Evolutionary conservation across 164 flowering plant species (phyloP).

Genomic region (Liquidambar formosana): DNA sequence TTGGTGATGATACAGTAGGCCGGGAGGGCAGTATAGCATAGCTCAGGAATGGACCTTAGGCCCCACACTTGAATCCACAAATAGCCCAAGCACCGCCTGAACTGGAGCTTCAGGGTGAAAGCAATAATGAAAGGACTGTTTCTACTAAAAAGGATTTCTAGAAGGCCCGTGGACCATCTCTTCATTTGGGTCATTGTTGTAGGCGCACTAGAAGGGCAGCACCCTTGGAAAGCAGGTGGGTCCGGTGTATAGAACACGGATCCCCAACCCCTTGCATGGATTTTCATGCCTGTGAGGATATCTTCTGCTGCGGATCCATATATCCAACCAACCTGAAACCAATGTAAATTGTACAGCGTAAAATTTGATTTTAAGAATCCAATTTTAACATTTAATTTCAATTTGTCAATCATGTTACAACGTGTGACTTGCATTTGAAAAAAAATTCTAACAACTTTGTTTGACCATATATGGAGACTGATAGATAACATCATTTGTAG

Average conservation of each 20-base stretch:
- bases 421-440: too few relatives aligned
- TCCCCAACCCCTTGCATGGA: conserved; percentile 57
- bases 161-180: conserved; percentile 65
- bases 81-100: conserved; percentile 46
- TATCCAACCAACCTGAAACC: conserved; percentile 52
- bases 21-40: conserved; percentile 48
- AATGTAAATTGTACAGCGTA: too few relatives aligned
- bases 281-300: conserved; percentile 46
- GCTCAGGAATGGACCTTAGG: conserved; percentile 44
- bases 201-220: conserved; percentile 41
- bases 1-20: conserved; percentile 54
- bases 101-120: conserved; percentile 30
- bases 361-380: too few relatives aligned
- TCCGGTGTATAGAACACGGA: conserved; percentile 25
- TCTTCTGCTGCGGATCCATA: conserved; percentile 64
- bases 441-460: too few relatives aligned
- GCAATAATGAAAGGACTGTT: conserved; percentile 34
- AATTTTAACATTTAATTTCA: too few relatives aligned
- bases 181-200: conserved; percentile 38
- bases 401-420: too few relatives aligned
- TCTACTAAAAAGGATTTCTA: conserved; percentile 42
- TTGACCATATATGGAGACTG: too few relatives aligned
- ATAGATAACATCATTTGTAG: too few relatives aligned
- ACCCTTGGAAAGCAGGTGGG: conserved; percentile 56
- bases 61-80: conserved; percentile 28